These are phyloP conservation scores for Rhipidocladum racemiflorum DNA, from an alignment of 176 grass and related monocot genomes.

Conservation along the genomic window DNA sequence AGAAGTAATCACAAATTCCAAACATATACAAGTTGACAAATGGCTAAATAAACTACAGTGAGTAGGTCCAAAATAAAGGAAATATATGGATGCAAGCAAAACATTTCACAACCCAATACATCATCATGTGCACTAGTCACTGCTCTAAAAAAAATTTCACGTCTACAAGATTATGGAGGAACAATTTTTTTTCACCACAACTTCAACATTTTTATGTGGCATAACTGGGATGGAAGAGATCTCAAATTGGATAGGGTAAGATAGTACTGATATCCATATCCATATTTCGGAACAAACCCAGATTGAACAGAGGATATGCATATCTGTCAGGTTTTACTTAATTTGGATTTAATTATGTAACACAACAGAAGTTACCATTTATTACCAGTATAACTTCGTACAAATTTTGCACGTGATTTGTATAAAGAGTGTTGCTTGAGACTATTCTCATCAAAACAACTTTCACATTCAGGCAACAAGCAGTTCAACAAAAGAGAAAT, in stretches of 20 bases:
- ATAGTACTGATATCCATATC: neutral
- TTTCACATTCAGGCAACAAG: neutral
- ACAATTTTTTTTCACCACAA: too few relatives aligned
- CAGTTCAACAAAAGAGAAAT: neutral
- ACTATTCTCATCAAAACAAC: too few relatives aligned
- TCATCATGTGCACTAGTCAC: neutral
- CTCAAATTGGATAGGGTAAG: neutral
- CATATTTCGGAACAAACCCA: neutral
- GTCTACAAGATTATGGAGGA: too few relatives aligned
- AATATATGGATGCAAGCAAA: neutral
- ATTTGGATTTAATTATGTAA: neutral
- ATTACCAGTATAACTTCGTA: neutral
- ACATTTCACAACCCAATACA: neutral
- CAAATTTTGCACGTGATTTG: neutral
- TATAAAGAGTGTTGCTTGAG: neutral
- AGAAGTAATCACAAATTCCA: neutral
- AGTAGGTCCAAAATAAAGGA: neutral
- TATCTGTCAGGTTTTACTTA: neutral
- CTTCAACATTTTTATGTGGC: neutral
- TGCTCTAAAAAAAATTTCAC: too few relatives aligned
- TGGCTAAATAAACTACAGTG: neutral
- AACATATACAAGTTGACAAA: neutral
- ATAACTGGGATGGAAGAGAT: neutral
- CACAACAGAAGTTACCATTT: neutral
- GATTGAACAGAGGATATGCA: neutral